These are phyloP conservation scores for Emmonsiellopsis sp. DNA, from an alignment of 2,329 filamentous ascomycete species.

Conservation along the genomic window DNA sequence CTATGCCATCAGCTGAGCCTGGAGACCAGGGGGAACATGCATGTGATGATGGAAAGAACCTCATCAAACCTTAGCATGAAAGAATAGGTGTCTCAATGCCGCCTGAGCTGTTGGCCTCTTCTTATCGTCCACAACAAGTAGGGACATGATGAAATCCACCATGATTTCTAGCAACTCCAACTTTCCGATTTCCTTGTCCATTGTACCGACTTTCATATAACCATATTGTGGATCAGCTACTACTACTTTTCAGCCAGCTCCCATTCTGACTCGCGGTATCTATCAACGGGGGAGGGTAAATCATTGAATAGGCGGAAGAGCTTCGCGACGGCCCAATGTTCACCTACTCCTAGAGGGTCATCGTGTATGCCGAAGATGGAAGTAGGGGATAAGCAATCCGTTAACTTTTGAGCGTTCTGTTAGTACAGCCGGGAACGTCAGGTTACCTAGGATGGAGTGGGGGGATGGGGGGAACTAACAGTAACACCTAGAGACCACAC, in stretches of 20 bases:
- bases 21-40: too few relatives aligned
- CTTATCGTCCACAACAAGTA: background rate
- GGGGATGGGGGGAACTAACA: background rate
- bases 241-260: conserved; percentile 1
- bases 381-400: conserved; percentile 3
- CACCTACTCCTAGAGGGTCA: background rate
- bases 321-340: conserved; percentile 5
- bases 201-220: background rate
- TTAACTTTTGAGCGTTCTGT: conserved; percentile 4
- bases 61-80: background rate
- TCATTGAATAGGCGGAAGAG: conserved; percentile 4
- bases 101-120: background rate
- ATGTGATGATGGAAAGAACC: too few relatives aligned
- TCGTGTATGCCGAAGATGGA: conserved; percentile 6
- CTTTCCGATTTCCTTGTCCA: background rate
- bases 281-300: conserved; percentile 3
- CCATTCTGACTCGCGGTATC: conserved; percentile 4
- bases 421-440: background rate
- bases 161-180: background rate
- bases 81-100: background rate
- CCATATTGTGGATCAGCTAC: conserved; percentile 3
- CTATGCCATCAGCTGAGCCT: too few relatives aligned
- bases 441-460: too few relatives aligned
- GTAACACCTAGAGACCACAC: conserved; percentile 9
- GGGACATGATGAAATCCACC: background rate